Conservation (phyloP, 2,329 filamentous ascomycete genomes). For the Neonectria neomacrospora region DNA sequence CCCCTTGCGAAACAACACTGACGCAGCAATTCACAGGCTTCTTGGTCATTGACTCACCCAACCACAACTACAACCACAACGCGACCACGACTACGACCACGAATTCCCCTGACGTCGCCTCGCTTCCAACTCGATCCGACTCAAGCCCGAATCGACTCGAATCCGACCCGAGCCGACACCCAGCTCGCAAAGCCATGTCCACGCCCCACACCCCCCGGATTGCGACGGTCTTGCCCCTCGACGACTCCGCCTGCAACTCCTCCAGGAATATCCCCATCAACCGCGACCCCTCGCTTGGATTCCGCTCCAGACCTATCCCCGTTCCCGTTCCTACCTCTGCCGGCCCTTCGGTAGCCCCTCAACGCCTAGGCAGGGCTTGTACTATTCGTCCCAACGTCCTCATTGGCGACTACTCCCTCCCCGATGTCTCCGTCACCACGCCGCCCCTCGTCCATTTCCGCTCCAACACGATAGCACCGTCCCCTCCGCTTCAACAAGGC, state of each 20-base stretch:
- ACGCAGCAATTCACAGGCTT: neutral
- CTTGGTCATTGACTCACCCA: constrained; percentile 1
- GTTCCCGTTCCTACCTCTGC: constrained; percentile 33
- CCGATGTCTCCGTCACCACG: constrained; percentile 42
- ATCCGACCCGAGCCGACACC: constrained; percentile 37
- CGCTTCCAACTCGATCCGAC: constrained; percentile 15
- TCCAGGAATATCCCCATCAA: constrained; percentile 29
- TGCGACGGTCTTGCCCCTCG: constrained; percentile 44
- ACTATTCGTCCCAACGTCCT: constrained; percentile 35
- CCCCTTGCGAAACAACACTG: constrained; percentile 3
- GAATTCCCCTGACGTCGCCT: constrained; percentile 4
- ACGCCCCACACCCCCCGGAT: constrained; percentile 43
- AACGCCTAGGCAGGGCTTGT: constrained; percentile 35
- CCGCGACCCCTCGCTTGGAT: constrained; percentile 37
- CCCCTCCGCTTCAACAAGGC: constrained; percentile 47
- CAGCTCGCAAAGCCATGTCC: constrained; percentile 46
- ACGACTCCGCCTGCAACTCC: constrained; percentile 32
- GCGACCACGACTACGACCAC: neutral
- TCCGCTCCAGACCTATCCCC: constrained; percentile 37
- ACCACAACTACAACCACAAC: neutral
- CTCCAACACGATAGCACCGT: constrained; percentile 46
- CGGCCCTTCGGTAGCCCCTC: constrained; percentile 35
- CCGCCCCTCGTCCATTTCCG: constrained; percentile 41
- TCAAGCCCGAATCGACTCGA: constrained; percentile 35
- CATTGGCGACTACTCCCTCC: constrained; percentile 35